A percentile compares a stretch with the other conserved stretches of the same genome.
phyloP scores from a whole-genome alignment of 306 rosid species.

The Pueraria montana region DNA sequence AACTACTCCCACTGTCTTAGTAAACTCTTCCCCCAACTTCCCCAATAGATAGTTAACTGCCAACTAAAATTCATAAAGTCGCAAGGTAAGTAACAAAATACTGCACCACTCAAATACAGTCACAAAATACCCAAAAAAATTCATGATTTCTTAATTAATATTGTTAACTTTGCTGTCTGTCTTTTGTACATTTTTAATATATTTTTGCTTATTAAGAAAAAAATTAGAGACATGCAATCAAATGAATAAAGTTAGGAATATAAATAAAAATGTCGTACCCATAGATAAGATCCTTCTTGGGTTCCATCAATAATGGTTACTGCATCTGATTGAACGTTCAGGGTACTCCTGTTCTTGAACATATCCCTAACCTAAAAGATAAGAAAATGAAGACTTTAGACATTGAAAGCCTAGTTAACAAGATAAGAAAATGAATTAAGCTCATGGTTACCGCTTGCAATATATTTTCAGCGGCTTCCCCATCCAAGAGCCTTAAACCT shows the following conservation, averaged over 20 bases:
- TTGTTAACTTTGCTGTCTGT: not conserved
- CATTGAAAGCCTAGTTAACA: not conserved
- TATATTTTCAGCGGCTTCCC: slow-evolving; percentile 36
- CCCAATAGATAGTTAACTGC: slow-evolving; percentile 78
- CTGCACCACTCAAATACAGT: too few relatives aligned
- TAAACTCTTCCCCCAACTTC: slow-evolving; percentile 64
- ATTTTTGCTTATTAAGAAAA: not conserved
- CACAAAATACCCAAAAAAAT: too few relatives aligned
- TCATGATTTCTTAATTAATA: too few relatives aligned
- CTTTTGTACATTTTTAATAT: not conserved
- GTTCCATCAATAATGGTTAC: slow-evolving; percentile 73
- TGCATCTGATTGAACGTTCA: slow-evolving; percentile 51
- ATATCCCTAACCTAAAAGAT: slow-evolving; percentile 67
- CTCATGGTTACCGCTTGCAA: slow-evolving; percentile 36
- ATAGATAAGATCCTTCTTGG: slow-evolving; percentile 78
- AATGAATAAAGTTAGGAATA: not conserved
- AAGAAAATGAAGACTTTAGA: not conserved
- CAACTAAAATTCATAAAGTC: slow-evolving; percentile 50
- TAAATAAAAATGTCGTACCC: not conserved
- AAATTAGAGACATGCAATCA: not conserved
- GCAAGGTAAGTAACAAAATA: too few relatives aligned
- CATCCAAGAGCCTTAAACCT: slow-evolving; percentile 43
- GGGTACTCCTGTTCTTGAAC: slow-evolving; percentile 56
- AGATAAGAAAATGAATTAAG: not conserved
- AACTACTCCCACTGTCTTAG: slow-evolving; percentile 76